Percentiles rank a stretch among this genome's conserved stretches.
Conservation (phyloP, 2,329 filamentous ascomycete genomes). For the Cercospora sesami region DNA sequence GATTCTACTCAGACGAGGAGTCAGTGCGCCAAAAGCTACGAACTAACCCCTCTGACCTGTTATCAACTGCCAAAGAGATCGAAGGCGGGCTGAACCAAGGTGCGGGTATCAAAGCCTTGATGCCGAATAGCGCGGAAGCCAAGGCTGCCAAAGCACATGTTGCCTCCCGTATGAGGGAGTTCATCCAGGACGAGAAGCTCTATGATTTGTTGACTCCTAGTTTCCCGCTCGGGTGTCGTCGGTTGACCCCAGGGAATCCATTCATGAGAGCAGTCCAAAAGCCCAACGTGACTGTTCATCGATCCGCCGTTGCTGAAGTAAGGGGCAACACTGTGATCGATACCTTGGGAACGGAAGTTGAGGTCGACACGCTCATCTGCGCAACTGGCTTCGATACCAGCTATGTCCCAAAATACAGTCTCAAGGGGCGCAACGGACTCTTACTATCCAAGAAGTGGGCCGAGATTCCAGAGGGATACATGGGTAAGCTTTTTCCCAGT, state of each 20-base stretch:
- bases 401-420: background rate
- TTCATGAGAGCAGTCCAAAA: background rate
- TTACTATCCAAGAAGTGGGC: background rate
- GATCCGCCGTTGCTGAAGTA: background rate
- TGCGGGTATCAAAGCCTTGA: slow-evolving; percentile 19
- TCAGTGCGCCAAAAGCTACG: background rate
- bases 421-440: background rate
- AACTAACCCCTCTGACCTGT: slow-evolving; percentile 1
- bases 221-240: background rate
- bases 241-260: background rate
- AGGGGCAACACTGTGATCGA: background rate
- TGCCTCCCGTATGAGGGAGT: background rate
- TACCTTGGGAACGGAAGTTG: background rate
- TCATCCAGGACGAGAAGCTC: background rate
- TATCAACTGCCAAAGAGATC: slow-evolving; percentile 9
- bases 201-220: background rate
- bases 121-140: background rate
- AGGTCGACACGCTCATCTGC: background rate
- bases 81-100: slow-evolving; percentile 16
- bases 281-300: background rate
- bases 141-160: background rate
- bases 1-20: background rate
- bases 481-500: background rate
- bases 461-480: background rate
- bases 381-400: background rate